phyloP scores from a whole-genome alignment of 2,329 filamentous ascomycete genomes.

The Aspergillus fumigatiaffinis region DNA sequence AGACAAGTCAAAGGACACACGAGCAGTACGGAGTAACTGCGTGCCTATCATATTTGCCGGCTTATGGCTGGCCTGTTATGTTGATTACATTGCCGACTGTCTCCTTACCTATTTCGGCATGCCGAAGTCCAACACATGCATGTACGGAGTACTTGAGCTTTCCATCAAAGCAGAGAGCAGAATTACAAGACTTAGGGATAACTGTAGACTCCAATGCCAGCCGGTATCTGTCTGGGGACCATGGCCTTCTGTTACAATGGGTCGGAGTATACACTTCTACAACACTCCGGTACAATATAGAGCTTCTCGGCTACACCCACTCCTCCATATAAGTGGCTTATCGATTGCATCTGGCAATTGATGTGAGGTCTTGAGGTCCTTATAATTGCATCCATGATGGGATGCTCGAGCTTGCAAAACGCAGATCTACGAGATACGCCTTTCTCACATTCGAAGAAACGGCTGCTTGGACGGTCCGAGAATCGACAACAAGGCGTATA shows the following conservation, averaged over 20 bases:
- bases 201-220: neutral
- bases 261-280: neutral
- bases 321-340: neutral
- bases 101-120: neutral
- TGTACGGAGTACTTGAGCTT: too few relatives aligned
- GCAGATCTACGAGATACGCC: neutral
- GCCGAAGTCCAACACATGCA: neutral
- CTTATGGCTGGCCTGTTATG: too few relatives aligned
- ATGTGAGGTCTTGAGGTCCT: neutral
- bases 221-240: too few relatives aligned
- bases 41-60: neutral
- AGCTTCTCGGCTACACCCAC: neutral
- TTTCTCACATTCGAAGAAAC: too few relatives aligned
- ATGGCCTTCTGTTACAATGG: neutral
- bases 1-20: too few relatives aligned
- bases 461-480: too few relatives aligned
- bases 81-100: too few relatives aligned
- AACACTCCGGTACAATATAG: neutral
- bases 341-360: neutral
- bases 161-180: neutral
- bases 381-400: neutral
- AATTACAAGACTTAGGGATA: neutral
- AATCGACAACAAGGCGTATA: neutral
- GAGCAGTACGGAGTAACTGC: too few relatives aligned
- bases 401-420: neutral